A percentile compares a stretch with the other conserved stretches of the same genome.
Conservation (phyloP, 1,284 basidiomycete species). For the Sporisorium sorghi region DNA sequence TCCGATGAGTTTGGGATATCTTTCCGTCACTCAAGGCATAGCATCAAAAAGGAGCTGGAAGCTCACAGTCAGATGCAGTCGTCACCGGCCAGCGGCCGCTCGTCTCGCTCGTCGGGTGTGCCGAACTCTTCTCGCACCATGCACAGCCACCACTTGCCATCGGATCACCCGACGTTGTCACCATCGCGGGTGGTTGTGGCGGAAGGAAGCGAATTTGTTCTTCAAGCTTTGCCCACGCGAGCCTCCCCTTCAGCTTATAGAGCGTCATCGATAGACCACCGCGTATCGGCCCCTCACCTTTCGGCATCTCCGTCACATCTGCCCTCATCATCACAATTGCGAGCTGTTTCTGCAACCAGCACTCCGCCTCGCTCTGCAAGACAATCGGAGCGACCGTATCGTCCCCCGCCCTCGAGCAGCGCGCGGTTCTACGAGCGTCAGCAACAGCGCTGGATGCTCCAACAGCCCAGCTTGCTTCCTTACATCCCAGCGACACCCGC, state of each 20-base stretch:
- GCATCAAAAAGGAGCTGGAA: background rate
- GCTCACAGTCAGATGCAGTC: constrained; percentile 12
- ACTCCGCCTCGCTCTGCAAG: constrained; percentile 25
- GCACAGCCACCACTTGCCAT: background rate
- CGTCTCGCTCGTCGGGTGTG: constrained; percentile 1
- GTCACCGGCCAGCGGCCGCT: constrained; percentile 12
- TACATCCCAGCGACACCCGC: background rate
- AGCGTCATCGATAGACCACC: constrained; percentile 7
- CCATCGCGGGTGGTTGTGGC: constrained; percentile 26
- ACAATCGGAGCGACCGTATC: constrained; percentile 35
- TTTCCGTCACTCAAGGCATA: background rate
- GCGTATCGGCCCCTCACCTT: constrained; percentile 10
- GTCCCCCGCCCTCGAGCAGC: constrained; percentile 46
- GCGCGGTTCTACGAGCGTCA: constrained; percentile 43
- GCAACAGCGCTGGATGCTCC: constrained; percentile 33
- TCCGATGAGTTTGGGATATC: constrained; percentile 5
- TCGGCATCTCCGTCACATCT: constrained; percentile 7
- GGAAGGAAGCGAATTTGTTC: constrained; percentile 40
- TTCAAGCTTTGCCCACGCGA: constrained; percentile 29
- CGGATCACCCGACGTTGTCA: constrained; percentile 2
- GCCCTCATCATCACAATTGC: constrained; percentile 6
- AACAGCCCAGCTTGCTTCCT: constrained; percentile 10
- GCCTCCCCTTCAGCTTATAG: constrained; percentile 3
- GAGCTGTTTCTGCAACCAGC: constrained; percentile 16
- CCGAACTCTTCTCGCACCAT: constrained; percentile 13